These are phyloP conservation scores for Nakaseomyces sp. DNA, from an alignment of 1,139 yeast species.

Conservation along the genomic window DNA sequence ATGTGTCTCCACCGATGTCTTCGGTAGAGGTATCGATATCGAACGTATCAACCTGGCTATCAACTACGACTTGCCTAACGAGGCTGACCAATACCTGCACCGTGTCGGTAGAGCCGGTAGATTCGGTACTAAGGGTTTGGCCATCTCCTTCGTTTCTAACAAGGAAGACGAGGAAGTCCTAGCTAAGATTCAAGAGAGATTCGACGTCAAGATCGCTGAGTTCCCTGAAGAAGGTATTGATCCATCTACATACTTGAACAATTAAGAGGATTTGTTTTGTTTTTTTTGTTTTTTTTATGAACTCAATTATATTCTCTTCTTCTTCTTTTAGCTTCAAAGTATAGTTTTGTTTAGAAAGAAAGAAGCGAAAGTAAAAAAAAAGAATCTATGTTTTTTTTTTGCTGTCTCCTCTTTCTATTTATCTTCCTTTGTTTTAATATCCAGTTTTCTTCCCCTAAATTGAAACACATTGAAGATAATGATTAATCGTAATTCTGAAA, in stretches of 20 bases:
- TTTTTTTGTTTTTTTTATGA: background rate
- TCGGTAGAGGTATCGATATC: conserved; percentile 98
- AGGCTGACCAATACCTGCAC: conserved; percentile 96
- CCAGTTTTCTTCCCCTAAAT: too few relatives aligned
- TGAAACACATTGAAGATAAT: too few relatives aligned
- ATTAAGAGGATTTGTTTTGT: conserved; percentile 36
- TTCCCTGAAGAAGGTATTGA: conserved; percentile 99
- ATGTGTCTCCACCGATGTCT: conserved; percentile 96
- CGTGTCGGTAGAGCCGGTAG: conserved; percentile 99
- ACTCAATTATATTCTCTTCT: too few relatives aligned
- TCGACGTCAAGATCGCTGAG: conserved; percentile 88
- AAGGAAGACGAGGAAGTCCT: conserved; percentile 86
- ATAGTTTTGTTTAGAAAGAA: too few relatives aligned
- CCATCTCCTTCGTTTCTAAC: conserved; percentile 79
- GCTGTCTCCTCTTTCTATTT: too few relatives aligned
- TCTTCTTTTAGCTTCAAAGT: background rate
- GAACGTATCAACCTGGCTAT: conserved; percentile 97
- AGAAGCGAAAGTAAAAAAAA: too few relatives aligned
- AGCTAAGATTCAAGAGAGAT: conserved; percentile 91
- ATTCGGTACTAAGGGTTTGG: conserved; percentile 98
- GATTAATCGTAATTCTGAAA: too few relatives aligned
- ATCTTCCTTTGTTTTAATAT: too few relatives aligned
- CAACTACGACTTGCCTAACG: conserved; percentile 82
- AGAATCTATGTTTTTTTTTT: too few relatives aligned
- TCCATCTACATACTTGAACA: conserved; percentile 96